These are phyloP conservation scores for Datisca glomerata DNA, from an alignment of 306 rosid species.

Conservation along the genomic window DNA sequence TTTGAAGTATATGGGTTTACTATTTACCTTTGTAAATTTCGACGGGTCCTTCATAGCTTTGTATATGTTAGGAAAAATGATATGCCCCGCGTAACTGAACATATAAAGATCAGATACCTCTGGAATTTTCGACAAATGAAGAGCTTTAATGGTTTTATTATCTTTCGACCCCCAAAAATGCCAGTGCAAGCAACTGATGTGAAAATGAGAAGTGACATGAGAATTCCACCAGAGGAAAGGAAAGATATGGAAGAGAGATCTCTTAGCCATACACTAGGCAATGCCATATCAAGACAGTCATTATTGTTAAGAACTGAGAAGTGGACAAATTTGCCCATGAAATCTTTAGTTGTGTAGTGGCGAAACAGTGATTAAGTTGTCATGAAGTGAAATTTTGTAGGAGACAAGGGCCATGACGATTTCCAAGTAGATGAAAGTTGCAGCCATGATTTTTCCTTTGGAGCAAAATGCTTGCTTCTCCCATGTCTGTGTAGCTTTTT, in stretches of 20 bases:
- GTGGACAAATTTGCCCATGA: slow-evolving; percentile 21
- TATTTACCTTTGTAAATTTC: slow-evolving; percentile 60
- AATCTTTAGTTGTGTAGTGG: slow-evolving; percentile 22
- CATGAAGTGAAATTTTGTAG: slow-evolving; percentile 71
- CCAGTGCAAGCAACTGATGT: slow-evolving; percentile 34
- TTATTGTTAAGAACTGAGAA: slow-evolving; percentile 33
- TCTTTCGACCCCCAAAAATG: slow-evolving; percentile 28
- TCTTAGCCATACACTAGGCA: slow-evolving; percentile 63
- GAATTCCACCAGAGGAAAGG: slow-evolving; percentile 47
- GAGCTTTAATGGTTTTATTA: slow-evolving; percentile 32
- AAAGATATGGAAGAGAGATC: slow-evolving; percentile 56
- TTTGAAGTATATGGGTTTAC: too few relatives aligned
- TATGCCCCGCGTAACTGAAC: slow-evolving; percentile 55
- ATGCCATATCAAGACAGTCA: slow-evolving; percentile 38
- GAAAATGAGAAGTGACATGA: slow-evolving; percentile 50
- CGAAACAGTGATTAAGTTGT: slow-evolving; percentile 37
- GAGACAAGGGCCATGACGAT: slow-evolving; percentile 73
- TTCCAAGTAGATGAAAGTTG: slow-evolving; percentile 41
- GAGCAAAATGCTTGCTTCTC: slow-evolving; percentile 51
- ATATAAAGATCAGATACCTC: slow-evolving; percentile 51
- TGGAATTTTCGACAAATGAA: slow-evolving; percentile 44
- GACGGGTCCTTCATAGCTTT: slow-evolving; percentile 78
- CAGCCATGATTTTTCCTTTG: slow-evolving; percentile 37
- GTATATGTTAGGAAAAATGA: slow-evolving; percentile 63
- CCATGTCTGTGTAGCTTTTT: slow-evolving; percentile 47